These are phyloP conservation scores for Botrytis byssoidea DNA, from an alignment of 2,329 filamentous ascomycete genomes.

Conservation along the genomic window DNA sequence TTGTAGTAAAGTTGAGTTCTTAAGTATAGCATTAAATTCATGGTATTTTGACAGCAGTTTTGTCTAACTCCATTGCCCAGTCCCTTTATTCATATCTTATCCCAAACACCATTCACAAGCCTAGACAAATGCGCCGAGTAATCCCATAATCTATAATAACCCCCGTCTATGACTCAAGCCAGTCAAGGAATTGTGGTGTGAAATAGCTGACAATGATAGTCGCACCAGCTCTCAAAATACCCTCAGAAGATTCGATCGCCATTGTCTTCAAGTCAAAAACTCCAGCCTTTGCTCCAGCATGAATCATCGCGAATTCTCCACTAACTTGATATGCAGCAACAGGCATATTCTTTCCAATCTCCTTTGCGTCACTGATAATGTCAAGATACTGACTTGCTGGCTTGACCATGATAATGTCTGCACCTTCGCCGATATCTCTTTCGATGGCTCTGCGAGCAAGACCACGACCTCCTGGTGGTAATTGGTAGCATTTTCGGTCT, in stretches of 20 bases:
- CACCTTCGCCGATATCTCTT: slow-evolving; percentile 88
- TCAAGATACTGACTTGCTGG: slow-evolving; percentile 93
- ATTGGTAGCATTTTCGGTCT: slow-evolving; percentile 94
- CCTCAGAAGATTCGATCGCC: slow-evolving; percentile 92
- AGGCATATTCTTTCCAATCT: slow-evolving; percentile 85
- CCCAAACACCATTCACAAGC: slow-evolving; percentile 16
- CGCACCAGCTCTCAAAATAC: slow-evolving; percentile 88
- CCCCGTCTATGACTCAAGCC: slow-evolving; percentile 52
- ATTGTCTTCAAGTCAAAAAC: slow-evolving; percentile 94
- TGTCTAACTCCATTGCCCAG: slow-evolving; percentile 19
- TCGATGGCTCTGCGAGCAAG: slow-evolving; percentile 87
- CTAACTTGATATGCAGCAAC: slow-evolving; percentile 96
- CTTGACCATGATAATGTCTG: slow-evolving; percentile 99
- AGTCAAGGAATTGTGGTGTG: slow-evolving; percentile 74
- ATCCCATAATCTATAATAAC: background rate
- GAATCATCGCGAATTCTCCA: slow-evolving; percentile 97
- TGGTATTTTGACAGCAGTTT: slow-evolving; percentile 15
- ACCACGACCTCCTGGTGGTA: slow-evolving; percentile 87
- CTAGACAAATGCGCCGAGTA: background rate
- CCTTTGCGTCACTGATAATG: slow-evolving; percentile 96
- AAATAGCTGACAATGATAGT: slow-evolving; percentile 95
- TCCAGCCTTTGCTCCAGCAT: slow-evolving; percentile 90
- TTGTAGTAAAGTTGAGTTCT: background rate
- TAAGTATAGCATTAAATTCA: background rate
- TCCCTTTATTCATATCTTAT: slow-evolving; percentile 10